Percentiles rank a stretch among this genome's conserved stretches.
Evolutionary conservation across 2,329 filamentous ascomycete genomes (phyloP).

Genomic region (Hypocrella siamensis): DNA sequence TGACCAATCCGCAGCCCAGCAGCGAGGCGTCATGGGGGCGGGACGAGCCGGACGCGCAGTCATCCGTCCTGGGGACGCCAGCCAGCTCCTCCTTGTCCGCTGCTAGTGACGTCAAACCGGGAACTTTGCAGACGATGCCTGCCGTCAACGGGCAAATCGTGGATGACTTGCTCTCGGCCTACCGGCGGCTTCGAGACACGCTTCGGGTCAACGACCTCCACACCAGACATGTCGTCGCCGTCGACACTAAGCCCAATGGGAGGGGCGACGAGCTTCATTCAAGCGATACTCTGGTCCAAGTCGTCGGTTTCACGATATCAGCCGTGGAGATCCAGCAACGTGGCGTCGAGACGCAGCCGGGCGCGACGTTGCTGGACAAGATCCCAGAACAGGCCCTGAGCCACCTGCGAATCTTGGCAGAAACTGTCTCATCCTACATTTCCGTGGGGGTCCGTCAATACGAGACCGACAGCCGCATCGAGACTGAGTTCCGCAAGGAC

Average conservation of each 20-base stretch:
- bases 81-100: slow-evolving; percentile 27
- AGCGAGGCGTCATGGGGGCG: slow-evolving; percentile 24
- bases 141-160: slow-evolving; percentile 14
- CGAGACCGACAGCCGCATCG: slow-evolving; percentile 42
- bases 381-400: slow-evolving; percentile 73
- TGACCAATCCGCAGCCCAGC: slow-evolving; percentile 21
- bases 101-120: slow-evolving; percentile 10
- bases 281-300: slow-evolving; percentile 45
- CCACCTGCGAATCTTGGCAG: slow-evolving; percentile 74
- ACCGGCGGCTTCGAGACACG: slow-evolving; percentile 44
- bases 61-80: slow-evolving; percentile 20
- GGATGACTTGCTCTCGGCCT: slow-evolving; percentile 42
- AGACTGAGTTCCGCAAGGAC: slow-evolving; percentile 49
- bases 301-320: slow-evolving; percentile 73
- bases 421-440: slow-evolving; percentile 76
- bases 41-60: slow-evolving; percentile 17
- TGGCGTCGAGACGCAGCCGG: slow-evolving; percentile 58
- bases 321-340: slow-evolving; percentile 85
- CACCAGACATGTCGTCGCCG: slow-evolving; percentile 19
- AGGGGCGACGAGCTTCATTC: slow-evolving; percentile 29
- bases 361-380: slow-evolving; percentile 64
- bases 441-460: slow-evolving; percentile 56
- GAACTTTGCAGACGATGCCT: slow-evolving; percentile 4
- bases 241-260: slow-evolving; percentile 12
- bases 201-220: slow-evolving; percentile 37